These are phyloP conservation scores for Ceratocystis lukuohia DNA, from an alignment of 2,329 filamentous ascomycete genomes.

Conservation along the genomic window DNA sequence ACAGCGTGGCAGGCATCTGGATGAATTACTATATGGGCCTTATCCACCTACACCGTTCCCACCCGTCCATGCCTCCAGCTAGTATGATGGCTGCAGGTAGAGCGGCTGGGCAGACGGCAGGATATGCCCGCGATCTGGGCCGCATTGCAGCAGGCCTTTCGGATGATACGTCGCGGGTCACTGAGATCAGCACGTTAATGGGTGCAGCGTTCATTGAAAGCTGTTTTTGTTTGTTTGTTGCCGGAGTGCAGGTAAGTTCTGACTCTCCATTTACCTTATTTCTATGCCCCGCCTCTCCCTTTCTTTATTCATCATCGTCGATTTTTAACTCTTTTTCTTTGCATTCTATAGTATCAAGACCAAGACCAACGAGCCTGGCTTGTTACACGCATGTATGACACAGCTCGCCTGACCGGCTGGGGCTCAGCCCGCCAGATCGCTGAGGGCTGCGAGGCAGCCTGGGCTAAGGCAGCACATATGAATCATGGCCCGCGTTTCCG, in stretches of 20 bases:
- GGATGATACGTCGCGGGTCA: conserved; percentile 38
- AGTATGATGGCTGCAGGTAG: conserved; percentile 77
- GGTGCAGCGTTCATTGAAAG: conserved; percentile 73
- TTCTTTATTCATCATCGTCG: not conserved
- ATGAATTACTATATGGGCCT: conserved; percentile 74
- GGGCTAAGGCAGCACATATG: conserved; percentile 60
- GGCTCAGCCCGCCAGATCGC: conserved; percentile 71
- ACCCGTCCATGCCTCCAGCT: conserved; percentile 82
- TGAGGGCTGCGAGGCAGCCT: conserved; percentile 68
- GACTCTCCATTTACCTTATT: not conserved
- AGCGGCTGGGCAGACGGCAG: conserved; percentile 56
- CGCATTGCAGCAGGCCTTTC: conserved; percentile 63
- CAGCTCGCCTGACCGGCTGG: conserved; percentile 74
- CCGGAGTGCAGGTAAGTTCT: conserved; percentile 53
- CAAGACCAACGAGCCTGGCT: conserved; percentile 63
- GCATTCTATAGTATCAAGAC: conserved; percentile 48
- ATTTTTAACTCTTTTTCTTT: conserved; percentile 19
- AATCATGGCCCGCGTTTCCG: conserved; percentile 64
- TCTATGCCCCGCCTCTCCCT: not conserved
- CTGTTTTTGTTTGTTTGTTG: conserved; percentile 73
- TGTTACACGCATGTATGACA: conserved; percentile 57
- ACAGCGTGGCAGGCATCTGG: conserved; percentile 79
- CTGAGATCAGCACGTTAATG: conserved; percentile 59
- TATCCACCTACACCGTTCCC: conserved; percentile 67
- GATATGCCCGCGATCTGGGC: conserved; percentile 61